Conservation (phyloP, 495 filamentous ascomycete genomes). For the Podospora comata region DNA sequence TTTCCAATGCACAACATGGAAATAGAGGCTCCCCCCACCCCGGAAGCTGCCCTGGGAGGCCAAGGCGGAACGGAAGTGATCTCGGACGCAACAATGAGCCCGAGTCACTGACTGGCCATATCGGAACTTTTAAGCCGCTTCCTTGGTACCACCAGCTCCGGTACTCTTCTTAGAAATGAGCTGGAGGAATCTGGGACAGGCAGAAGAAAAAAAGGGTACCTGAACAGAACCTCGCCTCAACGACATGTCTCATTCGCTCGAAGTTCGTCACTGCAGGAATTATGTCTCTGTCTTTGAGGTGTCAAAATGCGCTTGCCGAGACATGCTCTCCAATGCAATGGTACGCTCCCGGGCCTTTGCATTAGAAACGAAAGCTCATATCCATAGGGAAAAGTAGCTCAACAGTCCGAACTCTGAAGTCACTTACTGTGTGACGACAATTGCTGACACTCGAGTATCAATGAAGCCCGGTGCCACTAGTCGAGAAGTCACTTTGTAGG, state of each 20-base stretch:
- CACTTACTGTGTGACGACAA: constrained; percentile 11
- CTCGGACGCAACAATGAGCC: constrained; percentile 5
- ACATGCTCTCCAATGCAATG: constrained; percentile 10
- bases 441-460: not conserved
- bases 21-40: not conserved
- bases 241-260: not conserved
- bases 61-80: constrained; percentile 14
- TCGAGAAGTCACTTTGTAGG: constrained; percentile 4
- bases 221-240: not conserved
- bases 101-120: not conserved
- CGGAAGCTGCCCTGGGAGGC: constrained; percentile 14
- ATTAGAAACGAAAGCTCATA: constrained; percentile 6
- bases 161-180: not conserved
- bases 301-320: constrained; percentile 18
- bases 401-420: not conserved
- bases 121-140: constrained; percentile 6
- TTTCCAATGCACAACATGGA: constrained; percentile 4
- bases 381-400: not conserved
- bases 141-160: constrained; percentile 10
- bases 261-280: not conserved
- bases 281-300: not conserved
- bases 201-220: not conserved
- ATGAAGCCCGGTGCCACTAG: constrained; percentile 15
- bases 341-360: constrained; percentile 18
- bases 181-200: not conserved